phyloP scores from a whole-genome alignment of 1,284 basidiomycete genomes.

The Exsudoporus floridanus region DNA sequence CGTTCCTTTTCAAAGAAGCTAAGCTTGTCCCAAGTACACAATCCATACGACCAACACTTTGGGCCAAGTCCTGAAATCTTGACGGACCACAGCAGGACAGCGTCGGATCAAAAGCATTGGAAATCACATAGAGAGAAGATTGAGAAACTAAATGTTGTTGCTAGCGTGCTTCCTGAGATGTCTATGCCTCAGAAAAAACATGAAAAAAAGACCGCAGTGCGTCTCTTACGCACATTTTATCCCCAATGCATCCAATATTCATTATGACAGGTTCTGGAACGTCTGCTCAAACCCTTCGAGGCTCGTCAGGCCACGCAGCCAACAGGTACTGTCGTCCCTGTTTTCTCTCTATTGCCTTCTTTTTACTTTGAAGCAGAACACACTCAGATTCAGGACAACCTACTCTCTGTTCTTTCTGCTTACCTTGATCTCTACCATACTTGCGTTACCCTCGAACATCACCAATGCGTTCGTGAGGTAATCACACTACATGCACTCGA shows the following conservation, averaged over 20 bases:
- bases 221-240: constrained; percentile 5
- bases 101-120: constrained; percentile 56
- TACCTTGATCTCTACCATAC: constrained; percentile 78
- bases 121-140: constrained; percentile 41
- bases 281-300: constrained; percentile 55
- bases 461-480: constrained; percentile 59
- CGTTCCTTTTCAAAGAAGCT: background rate
- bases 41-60: constrained; percentile 67
- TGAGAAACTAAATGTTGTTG: constrained; percentile 52
- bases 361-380: constrained; percentile 43
- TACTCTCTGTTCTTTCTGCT: constrained; percentile 62
- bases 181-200: constrained; percentile 27
- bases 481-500: constrained; percentile 78
- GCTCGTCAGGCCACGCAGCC: constrained; percentile 52
- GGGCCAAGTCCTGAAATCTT: constrained; percentile 51
- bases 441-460: constrained; percentile 54
- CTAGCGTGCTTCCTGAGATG: constrained; percentile 50
- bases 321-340: constrained; percentile 43
- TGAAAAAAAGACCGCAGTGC: constrained; percentile 32
- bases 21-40: constrained; percentile 29
- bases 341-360: background rate
- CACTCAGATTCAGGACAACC: constrained; percentile 57
- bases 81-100: constrained; percentile 46
- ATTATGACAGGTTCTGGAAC: constrained; percentile 55
- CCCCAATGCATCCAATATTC: background rate